Base-by-base conservation (phyloP, 2,329 filamentous ascomycete genomes). In the Huntiella decipiens region DNA sequence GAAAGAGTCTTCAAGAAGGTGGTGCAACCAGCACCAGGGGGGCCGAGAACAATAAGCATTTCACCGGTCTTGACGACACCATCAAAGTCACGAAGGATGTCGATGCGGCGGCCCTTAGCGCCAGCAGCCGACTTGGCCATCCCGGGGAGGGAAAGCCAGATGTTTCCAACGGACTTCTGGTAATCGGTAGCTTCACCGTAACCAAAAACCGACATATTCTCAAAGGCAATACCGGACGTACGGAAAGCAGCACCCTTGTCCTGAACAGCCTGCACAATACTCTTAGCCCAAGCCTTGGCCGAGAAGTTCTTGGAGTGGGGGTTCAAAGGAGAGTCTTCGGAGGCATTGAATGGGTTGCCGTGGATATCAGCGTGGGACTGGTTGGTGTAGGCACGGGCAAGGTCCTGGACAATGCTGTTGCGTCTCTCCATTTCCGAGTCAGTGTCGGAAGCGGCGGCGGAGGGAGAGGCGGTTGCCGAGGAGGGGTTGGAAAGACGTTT, bases 1-100 rank as follows among this genome's bases (percentile, higher is more conserved):
- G 83, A 74, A 53, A 92, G 74, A 0, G 83, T 82, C 65, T 92
- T 92, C 48, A 93, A 66, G 52, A 92, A 78, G 2, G 85, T 92
- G 12, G 81, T 84, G 60, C 85, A 93, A 45, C 81, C 81, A n/a
- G 71, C 70, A 36, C 73, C 73, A 2, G 80, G 80, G 46, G 79
- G 79, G 12, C 80, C 80, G 32, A 85, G 67, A 2, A 84, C 80
- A 12, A 84, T 76, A 22, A 84, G 61, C 77, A 85, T 82, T 65
- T 85, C 80, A 38, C 80, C 80, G 50, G 71, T 73, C 55, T 73
- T 67, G 1, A 84, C 74, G 0, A 83, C 56, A 19, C 79, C 79
- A 52, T 83, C 77, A 47, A 82, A 75, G 54, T 73, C 63, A 51
- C 68, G 72, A 50, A 84, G 60, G 53, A 84, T 84, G 54, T 84